Base-by-base conservation (phyloP, 1,284 basidiomycete species). In the Xanthoconium separans region DNA sequence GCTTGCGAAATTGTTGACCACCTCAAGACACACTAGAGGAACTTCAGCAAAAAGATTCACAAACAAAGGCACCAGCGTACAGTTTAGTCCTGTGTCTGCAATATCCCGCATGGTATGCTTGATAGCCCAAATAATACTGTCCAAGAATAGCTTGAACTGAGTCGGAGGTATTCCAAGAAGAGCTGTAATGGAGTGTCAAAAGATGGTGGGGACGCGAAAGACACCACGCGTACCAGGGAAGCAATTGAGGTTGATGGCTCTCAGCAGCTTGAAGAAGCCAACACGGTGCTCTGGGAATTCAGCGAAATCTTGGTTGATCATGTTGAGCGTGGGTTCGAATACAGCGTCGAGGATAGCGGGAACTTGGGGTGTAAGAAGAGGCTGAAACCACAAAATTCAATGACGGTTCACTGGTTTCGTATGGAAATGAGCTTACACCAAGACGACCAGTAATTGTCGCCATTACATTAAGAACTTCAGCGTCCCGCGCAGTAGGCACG, bases 31-130 rank as follows among this genome's bases (percentile, higher is more conserved):
- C 70, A 99, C 95, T 94, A 62, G 18, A 18, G 58, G 37, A 51
- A 48, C 10, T 50, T 60, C 42, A 69, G 34, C 29, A 49, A 29
- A 13, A 34, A 8, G 12, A 27, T 12, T 42, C 15, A 31, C 20
- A 55, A 41, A 53, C 29, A 42, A 37, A 48, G 56, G 15, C 39
- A 40, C 46, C 16, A 34, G 79, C 89, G 53, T 73, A 94, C 93
- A 72, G 70, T 89, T 93, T 58, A 98, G 72, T 50, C 96, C 96
- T 34, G 88, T 93, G 71, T 99, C 97, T 27, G 95, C 93, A 63
- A 99, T 98, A 74, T 99, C 97, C 52, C 97, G 87, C 93, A 98
- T 97, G 16, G 95, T 98, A 77, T 99, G 97, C 76, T 99, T 99
- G 80, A 99, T 97, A 13, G 95, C 96, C 97, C 97, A 99, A 51